Evolutionary conservation across 352 stramenopile genomes (phyloP), one percentile per base, ranked within the genome.

Genomic region (Elongisporangium anandrum): DNA sequence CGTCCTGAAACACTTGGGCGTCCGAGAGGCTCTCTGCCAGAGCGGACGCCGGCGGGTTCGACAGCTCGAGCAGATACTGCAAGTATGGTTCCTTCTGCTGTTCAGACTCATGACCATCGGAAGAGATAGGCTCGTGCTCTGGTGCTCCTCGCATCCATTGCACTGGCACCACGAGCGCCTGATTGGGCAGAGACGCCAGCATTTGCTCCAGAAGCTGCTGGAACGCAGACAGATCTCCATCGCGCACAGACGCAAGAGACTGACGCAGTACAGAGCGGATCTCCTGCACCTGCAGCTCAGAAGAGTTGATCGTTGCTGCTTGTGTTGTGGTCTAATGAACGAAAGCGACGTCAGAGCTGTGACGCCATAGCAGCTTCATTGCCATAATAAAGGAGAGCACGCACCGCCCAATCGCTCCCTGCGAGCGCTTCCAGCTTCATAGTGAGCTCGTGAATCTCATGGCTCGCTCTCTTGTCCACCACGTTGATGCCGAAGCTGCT

Each of bases 1-100:
- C 72, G 56, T 94, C 84, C 60, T 94, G 84, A 53, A 88, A 88
- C 23, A 69, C 75, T 52, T 90, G 67, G 0, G 76, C 77, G 8
- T 90, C 78, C 1, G 74, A 75, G 3, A 90, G 61, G 22, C 29
- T 4, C 23, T 65, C 7, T 23, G 79, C 21, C 60, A 61, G 34
- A 41, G 54, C 39, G 13, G 29, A 26, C 57, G 10, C 12, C 9
- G 13, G 22, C 13, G 10, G 56, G 29, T 4, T 57, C 52, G 53
- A 62, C 62, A 89, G 52, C 15, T 77, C 68, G 20, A 64, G 54
- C 48, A 88, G 54, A 52, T 87, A 87, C 34, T 57, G 64, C 20
- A 56, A 21, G 17, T 45, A 19, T n/a, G 52, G 49, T 15, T 23
- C 23, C 34, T 63, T 54, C 13, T 51, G 9, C 23, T 56, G n/a